Evolutionary conservation across 2,329 filamentous ascomycete genomes (phyloP), one percentile per base, ranked within the genome.

Genomic region (Aspergillus felis): DNA sequence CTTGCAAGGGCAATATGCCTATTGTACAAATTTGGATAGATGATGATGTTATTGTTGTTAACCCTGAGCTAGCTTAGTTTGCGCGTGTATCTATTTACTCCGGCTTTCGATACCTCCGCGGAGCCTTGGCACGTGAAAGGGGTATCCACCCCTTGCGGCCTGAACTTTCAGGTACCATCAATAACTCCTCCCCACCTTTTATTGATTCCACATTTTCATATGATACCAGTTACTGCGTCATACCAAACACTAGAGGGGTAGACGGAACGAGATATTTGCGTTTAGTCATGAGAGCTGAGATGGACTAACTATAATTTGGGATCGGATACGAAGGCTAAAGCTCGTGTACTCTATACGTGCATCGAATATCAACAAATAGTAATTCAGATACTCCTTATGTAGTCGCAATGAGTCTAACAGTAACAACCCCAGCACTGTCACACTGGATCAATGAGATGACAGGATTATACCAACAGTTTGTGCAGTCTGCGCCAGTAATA

Each of bases 71-170:
- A 44, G 41, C n/a, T n/a, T 44, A 4, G n/a, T 9, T 22, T 44
- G n/a, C 3, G 22, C 10, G 41, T 25, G 7, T 47, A 24, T 38
- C 17, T 17, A 24, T 38, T 38, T 17, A 38, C 32, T 38, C 14
- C 24, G 29, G 12, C 22, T 32, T 22, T n/a, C 20, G 41, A 22
- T 27, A 38, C 25, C 47, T 42, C 46, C 53, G 47, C 46, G 47
- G 47, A 22, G 22, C n/a, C 24, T 32, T 51, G 56, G 52, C 57
- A 59, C 50, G 54, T 59, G 57, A 58, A 56, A 58, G 50, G 55
- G 55, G 50, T 14, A 29, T 20, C 20, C 50, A 22, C n/a, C 6
- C 24, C 24, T 29, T n/a, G 32, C 29, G 20, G 46, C 53, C 55
- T 57, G 29, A 57, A 51, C 42, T 24, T 3, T 47, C 44, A 47